These are phyloP conservation scores for Wilcoxina mikolae DNA, from an alignment of 495 filamentous ascomycete genomes.

Conservation along the genomic window DNA sequence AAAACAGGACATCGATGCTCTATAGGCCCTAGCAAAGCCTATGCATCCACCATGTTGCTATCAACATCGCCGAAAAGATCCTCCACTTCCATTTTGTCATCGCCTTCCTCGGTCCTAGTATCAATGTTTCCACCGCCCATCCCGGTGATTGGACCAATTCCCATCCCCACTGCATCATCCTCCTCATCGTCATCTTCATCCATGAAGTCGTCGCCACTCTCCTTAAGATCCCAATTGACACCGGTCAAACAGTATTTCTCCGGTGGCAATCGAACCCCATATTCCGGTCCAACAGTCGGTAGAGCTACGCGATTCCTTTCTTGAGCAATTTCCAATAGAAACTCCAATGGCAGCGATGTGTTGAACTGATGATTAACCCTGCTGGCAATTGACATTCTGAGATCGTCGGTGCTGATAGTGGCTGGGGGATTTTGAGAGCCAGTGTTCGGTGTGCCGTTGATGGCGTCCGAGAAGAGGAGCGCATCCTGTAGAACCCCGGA, in stretches of 20 bases:
- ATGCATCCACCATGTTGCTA: conserved; percentile 27
- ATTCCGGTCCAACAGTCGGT: conserved; percentile 61
- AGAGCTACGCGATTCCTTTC: conserved; percentile 70
- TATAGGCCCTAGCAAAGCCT: conserved; percentile 10
- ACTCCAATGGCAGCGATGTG: conserved; percentile 63
- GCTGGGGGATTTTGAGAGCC: conserved; percentile 28
- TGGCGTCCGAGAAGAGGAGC: conserved; percentile 47
- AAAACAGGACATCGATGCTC: too few relatives aligned
- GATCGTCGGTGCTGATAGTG: conserved; percentile 39
- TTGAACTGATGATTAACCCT: conserved; percentile 52
- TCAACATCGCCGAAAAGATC: conserved; percentile 29
- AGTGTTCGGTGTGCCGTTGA: conserved; percentile 30
- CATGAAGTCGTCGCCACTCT: conserved; percentile 30
- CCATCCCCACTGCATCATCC: conserved; percentile 23
- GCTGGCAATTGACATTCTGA: conserved; percentile 50
- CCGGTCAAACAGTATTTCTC: conserved; percentile 88
- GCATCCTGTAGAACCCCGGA: conserved; percentile 52
- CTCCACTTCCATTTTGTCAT: conserved; percentile 35
- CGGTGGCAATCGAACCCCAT: conserved; percentile 69
- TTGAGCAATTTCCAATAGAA: conserved; percentile 63
- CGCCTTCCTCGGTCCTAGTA: conserved; percentile 21
- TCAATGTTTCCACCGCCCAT: conserved; percentile 6
- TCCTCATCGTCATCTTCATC: conserved; percentile 27
- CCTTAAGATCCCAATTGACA: conserved; percentile 57
- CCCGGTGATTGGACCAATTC: not conserved